These are phyloP conservation scores for Sclerotinia glacialis DNA, from an alignment of 2,329 filamentous ascomycete genomes.

Conservation along the genomic window DNA sequence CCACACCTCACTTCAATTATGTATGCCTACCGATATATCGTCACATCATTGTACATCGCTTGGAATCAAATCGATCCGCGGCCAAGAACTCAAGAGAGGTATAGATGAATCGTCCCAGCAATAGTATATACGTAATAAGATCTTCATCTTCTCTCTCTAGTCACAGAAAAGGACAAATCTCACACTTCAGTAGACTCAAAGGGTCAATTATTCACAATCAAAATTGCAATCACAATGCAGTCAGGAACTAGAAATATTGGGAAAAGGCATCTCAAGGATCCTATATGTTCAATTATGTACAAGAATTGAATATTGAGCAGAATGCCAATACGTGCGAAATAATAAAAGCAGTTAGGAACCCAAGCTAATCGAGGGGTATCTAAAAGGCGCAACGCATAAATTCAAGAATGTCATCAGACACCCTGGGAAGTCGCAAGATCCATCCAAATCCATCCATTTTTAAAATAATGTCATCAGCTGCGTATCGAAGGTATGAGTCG, in stretches of 20 bases:
- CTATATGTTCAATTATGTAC: constrained; percentile 16
- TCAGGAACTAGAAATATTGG: not conserved
- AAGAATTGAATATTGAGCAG: constrained; percentile 18
- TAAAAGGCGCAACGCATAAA: constrained; percentile 16
- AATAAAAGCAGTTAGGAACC: constrained; percentile 6
- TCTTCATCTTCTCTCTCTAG: not conserved
- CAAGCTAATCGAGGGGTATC: constrained; percentile 7
- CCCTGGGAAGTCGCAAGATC: constrained; percentile 16
- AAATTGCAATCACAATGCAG: not conserved
- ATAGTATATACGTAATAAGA: not conserved
- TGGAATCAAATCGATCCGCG: not conserved
- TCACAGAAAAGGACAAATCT: not conserved
- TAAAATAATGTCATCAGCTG: constrained; percentile 10
- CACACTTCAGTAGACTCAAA: not conserved
- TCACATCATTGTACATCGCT: constrained; percentile 11
- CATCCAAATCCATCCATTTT: constrained; percentile 14
- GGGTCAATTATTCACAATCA: not conserved
- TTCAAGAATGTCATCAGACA: constrained; percentile 12
- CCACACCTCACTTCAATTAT: constrained; percentile 9
- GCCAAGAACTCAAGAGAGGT: not conserved
- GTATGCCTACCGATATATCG: not conserved
- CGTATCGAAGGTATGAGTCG: constrained; percentile 15
- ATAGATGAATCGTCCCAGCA: not conserved
- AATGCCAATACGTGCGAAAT: constrained; percentile 14
- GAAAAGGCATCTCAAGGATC: constrained; percentile 10